Conservation (phyloP, 768 basidiomycete genomes). For the Trametes maxima region DNA sequence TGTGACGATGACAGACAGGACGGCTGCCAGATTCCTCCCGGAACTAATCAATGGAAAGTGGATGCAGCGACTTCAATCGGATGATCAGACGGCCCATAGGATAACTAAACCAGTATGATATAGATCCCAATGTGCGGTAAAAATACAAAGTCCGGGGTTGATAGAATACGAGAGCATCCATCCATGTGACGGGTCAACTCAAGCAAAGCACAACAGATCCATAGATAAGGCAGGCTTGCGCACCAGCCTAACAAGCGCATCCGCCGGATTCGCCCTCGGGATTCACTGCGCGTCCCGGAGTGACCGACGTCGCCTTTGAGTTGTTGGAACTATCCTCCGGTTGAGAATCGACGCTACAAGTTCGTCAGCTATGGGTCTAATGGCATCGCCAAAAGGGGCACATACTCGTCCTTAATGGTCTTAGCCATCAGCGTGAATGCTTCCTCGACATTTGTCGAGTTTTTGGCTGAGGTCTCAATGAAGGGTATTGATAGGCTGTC, state of each 20-base stretch:
- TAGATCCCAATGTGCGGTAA: not conserved
- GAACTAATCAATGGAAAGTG: no score
- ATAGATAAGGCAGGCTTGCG: not conserved
- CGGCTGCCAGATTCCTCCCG: no score
- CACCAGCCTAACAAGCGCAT: constrained; percentile 20
- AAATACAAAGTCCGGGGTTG: not conserved
- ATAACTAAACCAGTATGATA: not conserved
- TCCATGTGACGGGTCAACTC: not conserved
- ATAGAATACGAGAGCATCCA: not conserved
- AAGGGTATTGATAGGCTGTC: constrained; percentile 91
- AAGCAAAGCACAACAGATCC: not conserved
- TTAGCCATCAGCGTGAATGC: constrained; percentile 99
- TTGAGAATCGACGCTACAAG: constrained; percentile 20
- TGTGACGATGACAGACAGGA: no score
- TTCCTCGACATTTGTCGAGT: constrained; percentile 96
- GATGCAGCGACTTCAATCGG: no score
- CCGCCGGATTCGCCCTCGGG: constrained; percentile 21
- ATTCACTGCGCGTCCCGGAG: constrained; percentile 23
- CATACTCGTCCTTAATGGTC: constrained; percentile 87
- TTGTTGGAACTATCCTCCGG: constrained; percentile 13
- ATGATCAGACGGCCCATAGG: no score
- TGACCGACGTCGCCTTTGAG: constrained; percentile 22
- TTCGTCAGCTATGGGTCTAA: not conserved
- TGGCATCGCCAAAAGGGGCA: not conserved
- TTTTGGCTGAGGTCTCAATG: constrained; percentile 98